Base-by-base conservation (phyloP, 495 filamentous ascomycete genomes). In the Xylaria cubensis region DNA sequence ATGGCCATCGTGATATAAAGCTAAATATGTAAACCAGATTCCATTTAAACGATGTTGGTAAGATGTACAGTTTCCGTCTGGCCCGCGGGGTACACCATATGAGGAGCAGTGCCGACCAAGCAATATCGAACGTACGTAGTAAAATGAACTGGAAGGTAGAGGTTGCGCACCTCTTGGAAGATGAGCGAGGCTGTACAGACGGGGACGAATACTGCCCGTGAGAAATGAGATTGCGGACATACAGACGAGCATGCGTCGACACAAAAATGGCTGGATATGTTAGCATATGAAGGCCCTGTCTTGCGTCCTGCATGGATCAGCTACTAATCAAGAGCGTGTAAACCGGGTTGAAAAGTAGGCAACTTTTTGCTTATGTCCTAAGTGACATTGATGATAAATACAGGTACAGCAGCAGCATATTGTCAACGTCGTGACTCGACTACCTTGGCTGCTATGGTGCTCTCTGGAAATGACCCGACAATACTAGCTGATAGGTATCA, bases 401-500 rank as follows among this genome's bases (percentile, higher is more conserved):
- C 61, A 64, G 29, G 58, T 21, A 39, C 32, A 39, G 34, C 10
- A 39, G 58, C 32, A 21, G 58, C 32, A 61, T 7, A 2, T 64
- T 15, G 21, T 12, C 24, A n/a, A 50, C 9, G 12, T 44, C 15
- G 41, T 36, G 63, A 32, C 15, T n/a, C n/a, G 21, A 34, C 29
- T 59, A 29, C 19, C 29, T 59, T 15, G 53, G 53, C 21, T 56
- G 61, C 36, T 42, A 5, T 15, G 34, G 15, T 32, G 61, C 34
- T 46, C 34, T 46, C 39, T 42, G 36, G 21, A 44, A 44, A 42
- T 17, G n/a, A 64, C 21, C 36, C 19, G 12, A 64, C 19, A 29
- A 42, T 64, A 17, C 61, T 39, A 24, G 61, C n/a, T 41, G 41
- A 15, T 46, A 64, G 58, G 32, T 61, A 42, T 42, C 39, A 42